These are phyloP conservation scores for Colletotrichum eleusines DNA, from an alignment of 2,329 filamentous ascomycete genomes.

Conservation along the genomic window DNA sequence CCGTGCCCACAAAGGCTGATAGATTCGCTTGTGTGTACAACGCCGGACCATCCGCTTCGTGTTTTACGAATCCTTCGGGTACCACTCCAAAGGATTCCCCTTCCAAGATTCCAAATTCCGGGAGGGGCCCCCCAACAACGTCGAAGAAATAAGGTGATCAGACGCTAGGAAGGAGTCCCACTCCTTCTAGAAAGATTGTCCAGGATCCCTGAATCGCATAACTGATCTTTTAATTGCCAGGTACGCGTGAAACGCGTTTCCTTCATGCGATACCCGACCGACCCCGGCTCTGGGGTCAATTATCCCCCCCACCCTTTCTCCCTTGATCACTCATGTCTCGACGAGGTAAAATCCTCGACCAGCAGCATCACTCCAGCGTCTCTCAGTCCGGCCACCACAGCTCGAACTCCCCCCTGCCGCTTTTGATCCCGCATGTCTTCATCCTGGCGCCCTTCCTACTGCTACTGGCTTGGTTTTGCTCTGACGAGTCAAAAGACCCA, in stretches of 20 bases:
- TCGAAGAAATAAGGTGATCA: constrained; percentile 39
- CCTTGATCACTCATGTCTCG: constrained; percentile 35
- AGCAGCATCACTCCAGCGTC: neutral
- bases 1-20: constrained; percentile 32
- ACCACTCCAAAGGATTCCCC: constrained; percentile 6
- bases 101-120: constrained; percentile 16
- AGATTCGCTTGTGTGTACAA: neutral
- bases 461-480: constrained; percentile 33
- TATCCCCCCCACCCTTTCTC: constrained; percentile 11
- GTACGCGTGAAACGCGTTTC: constrained; percentile 58
- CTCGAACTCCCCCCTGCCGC: constrained; percentile 11
- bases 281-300: constrained; percentile 44
- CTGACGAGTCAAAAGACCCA: constrained; percentile 20
- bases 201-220: constrained; percentile 54
- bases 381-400: constrained; percentile 14
- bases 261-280: constrained; percentile 55
- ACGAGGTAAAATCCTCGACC: constrained; percentile 27
- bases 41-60: constrained; percentile 30
- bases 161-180: constrained; percentile 52
- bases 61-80: constrained; percentile 5
- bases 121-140: constrained; percentile 7
- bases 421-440: constrained; percentile 33
- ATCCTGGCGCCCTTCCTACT: constrained; percentile 25
- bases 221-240: constrained; percentile 62
- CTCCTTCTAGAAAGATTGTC: constrained; percentile 53